A percentile compares a stretch with the other conserved stretches of the same genome.
phyloP scores from a whole-genome alignment of 768 basidiomycete species.

The Punctularia strigosozonata region DNA sequence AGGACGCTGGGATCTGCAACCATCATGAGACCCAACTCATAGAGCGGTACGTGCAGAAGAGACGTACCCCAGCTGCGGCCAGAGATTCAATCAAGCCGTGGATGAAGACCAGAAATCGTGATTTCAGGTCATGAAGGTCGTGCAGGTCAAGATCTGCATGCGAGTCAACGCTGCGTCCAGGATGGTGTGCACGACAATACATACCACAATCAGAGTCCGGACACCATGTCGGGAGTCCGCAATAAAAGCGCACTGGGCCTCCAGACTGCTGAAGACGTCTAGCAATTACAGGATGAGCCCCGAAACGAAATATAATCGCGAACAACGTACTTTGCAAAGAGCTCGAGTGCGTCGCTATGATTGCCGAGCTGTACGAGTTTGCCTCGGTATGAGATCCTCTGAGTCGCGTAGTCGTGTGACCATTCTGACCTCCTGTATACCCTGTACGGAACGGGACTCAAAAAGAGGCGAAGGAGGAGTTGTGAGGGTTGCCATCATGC shows the following conservation, averaged over 20 bases:
- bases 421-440: too few relatives aligned
- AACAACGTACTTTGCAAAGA: conserved; percentile 43
- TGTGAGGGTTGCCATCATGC: conserved; percentile 5
- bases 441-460: too few relatives aligned
- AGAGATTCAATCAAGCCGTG: conserved; percentile 52
- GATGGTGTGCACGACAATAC: conserved; percentile 11
- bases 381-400: too few relatives aligned
- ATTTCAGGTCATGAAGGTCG: conserved; percentile 54
- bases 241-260: conserved; percentile 40
- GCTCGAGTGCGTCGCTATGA: conserved; percentile 43
- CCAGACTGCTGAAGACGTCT: conserved; percentile 41
- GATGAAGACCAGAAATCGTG: conserved; percentile 49
- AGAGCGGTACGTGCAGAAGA: background rate
- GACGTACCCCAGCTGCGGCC: conserved; percentile 46
- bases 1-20: conserved; percentile 46
- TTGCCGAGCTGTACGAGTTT: conserved; percentile 46
- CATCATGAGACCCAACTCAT: background rate
- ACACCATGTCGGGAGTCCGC: conserved; percentile 59
- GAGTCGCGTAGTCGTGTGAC: too few relatives aligned
- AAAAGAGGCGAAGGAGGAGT: background rate
- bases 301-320: background rate
- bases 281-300: conserved; percentile 3
- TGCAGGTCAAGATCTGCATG: conserved; percentile 52
- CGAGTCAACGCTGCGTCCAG: conserved; percentile 1
- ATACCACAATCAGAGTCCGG: conserved; percentile 46